Conservation (phyloP, 257 asterid genomes). For the Coffea canephora region DNA sequence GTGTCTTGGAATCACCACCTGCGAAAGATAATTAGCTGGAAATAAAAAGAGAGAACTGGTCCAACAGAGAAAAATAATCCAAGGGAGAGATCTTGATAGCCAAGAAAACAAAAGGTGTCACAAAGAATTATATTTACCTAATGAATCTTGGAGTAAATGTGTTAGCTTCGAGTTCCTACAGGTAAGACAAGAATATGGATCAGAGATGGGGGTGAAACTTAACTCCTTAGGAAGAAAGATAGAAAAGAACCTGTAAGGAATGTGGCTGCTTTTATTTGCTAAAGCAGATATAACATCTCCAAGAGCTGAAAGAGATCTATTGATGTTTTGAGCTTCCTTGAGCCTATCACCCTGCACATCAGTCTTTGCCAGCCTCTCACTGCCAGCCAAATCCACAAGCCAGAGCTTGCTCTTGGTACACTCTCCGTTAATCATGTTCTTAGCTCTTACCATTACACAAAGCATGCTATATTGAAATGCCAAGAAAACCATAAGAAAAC, state of each 20-base stretch:
- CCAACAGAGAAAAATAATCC: not conserved
- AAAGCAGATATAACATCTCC: conserved; percentile 96
- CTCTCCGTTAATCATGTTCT: conserved; percentile 68
- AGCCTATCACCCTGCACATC: conserved; percentile 97
- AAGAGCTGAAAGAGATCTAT: conserved; percentile 95
- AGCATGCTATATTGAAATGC: conserved; percentile 63
- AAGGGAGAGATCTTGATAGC: conserved; percentile 8
- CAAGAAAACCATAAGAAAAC: not conserved
- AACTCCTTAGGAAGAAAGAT: not conserved
- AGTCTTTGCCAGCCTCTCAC: conserved; percentile 96
- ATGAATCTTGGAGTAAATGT: conserved; percentile 91
- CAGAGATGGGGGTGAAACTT: no score
- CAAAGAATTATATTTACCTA: conserved; percentile 42
- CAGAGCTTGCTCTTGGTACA: conserved; percentile 96
- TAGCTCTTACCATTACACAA: conserved; percentile 75
- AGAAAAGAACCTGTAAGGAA: conserved; percentile 72
- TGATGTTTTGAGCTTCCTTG: conserved; percentile 98
- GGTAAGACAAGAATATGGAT: conserved; percentile 1
- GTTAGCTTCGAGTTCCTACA: conserved; percentile 91
- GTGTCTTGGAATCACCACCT: conserved; percentile 95
- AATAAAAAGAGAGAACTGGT: conserved; percentile 8
- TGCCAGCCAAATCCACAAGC: conserved; percentile 99
- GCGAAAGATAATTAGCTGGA: conserved; percentile 18
- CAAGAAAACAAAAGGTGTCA: not conserved
- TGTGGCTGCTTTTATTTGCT: conserved; percentile 94